Evolutionary conservation across 805 yeast genomes (phyloP), one percentile per base, ranked within the genome.

Genomic region (Candida coleopterorum): DNA sequence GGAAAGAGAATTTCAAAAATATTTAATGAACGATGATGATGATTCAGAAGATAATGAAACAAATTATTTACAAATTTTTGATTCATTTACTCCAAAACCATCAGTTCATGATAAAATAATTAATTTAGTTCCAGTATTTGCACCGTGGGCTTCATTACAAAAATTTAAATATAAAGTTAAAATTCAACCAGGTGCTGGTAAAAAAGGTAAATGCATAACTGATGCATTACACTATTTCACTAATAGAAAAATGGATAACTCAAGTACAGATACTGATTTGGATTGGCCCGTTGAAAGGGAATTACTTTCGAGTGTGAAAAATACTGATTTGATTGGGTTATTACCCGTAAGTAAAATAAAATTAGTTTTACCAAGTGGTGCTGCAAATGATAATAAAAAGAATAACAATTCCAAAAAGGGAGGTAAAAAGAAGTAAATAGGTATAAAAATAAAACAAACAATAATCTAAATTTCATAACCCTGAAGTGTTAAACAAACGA

Each of bases 71-170:
- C 66, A 65, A 29, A 70, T 72, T 22, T 54, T 69, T 6, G 80
- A 74, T 46, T 51, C 67, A 3, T 55, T 75, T 18, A 50, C 72
- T 17, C 39, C 66, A 11, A 68, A 72, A 23, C 79, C 79, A 1
- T 54, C 59, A 9, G 50, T 62, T 20, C 53, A 61, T 1, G 95
- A 85, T 50, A 61, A 50, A 3, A 62, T 85, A 9, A 49, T 68
- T 9, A 85, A 79, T 39, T 77, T 84, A 6, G 73, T 90, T 9
- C 94, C 96, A 1, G 79, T 86, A 14, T 90, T 88, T 69, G 97
- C 93, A 0, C 98, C 98, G 2, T 93, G 96, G 96, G 60, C 75
- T 9, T 72, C 97, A 0, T 56, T 93, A 44, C 71, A 66, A 41
- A 83, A 83, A 53, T 76, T 72, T 56, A 80, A 84, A 50, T 88